phyloP scores from a whole-genome alignment of 352 stramenopile species.

The Thalassiosira delicatula region DNA sequence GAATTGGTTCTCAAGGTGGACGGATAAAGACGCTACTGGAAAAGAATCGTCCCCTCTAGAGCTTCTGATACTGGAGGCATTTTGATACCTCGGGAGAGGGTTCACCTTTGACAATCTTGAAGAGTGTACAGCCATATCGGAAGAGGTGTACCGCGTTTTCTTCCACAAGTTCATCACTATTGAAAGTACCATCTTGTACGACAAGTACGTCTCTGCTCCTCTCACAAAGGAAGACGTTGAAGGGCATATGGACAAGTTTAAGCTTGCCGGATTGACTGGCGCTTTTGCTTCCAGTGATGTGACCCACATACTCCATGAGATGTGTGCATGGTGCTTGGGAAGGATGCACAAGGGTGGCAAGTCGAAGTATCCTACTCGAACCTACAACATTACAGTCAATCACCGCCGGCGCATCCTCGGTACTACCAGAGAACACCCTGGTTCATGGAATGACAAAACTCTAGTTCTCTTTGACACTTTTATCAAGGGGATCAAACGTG shows the following conservation, averaged over 20 bases:
- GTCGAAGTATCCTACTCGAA: conserved; percentile 27
- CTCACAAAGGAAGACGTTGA: not conserved
- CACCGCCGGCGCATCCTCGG: conserved; percentile 42
- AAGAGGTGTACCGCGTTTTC: conserved; percentile 28
- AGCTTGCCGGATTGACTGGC: conserved; percentile 44
- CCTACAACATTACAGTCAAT: conserved; percentile 50
- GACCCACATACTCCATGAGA: conserved; percentile 40
- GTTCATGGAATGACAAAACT: conserved; percentile 55
- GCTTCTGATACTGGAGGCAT: not conserved
- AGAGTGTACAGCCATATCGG: conserved; percentile 1
- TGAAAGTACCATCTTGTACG: conserved; percentile 29
- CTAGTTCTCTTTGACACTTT: conserved; percentile 11
- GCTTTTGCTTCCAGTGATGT: conserved; percentile 31
- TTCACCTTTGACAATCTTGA: conserved; percentile 8
- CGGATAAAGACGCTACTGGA: not conserved
- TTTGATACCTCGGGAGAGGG: not conserved
- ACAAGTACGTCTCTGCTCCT: conserved; percentile 23
- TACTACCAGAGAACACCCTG: conserved; percentile 45
- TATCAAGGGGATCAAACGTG: conserved; percentile 17
- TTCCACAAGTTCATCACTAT: conserved; percentile 33
- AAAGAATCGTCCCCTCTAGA: not conserved
- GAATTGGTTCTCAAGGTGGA: not conserved
- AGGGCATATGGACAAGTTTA: conserved; percentile 13
- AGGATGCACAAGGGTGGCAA: conserved; percentile 35
- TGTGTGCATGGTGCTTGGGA: conserved; percentile 4